These are phyloP conservation scores for Vitis amurensis DNA, from an alignment of 164 flowering plant species.

Conservation along the genomic window DNA sequence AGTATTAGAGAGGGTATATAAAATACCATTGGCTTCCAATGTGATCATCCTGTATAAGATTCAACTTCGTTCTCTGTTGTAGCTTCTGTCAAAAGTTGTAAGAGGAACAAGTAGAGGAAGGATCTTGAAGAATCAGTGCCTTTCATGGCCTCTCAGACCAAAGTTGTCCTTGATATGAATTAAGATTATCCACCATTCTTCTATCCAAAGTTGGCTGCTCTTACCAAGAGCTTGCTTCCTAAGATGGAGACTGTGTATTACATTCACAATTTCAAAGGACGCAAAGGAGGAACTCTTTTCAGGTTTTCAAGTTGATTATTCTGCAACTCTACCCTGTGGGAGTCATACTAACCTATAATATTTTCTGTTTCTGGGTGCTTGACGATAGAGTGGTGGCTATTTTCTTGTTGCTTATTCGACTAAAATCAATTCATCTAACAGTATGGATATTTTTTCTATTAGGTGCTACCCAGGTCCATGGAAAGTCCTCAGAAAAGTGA, in stretches of 20 bases:
- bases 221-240: slow-evolving; percentile 71
- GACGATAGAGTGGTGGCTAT: background rate
- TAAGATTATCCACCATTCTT: slow-evolving; percentile 93
- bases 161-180: slow-evolving; percentile 31
- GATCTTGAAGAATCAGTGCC: background rate
- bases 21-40: too few relatives aligned
- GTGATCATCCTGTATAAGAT: too few relatives aligned
- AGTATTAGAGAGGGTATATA: background rate
- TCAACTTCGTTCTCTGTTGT: too few relatives aligned
- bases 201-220: slow-evolving; percentile 92
- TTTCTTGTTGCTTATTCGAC: background rate
- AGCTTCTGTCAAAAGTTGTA: too few relatives aligned
- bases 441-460: background rate
- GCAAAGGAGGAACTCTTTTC: slow-evolving; percentile 83
- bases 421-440: background rate
- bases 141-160: background rate
- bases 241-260: slow-evolving; percentile 86
- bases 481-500: slow-evolving; percentile 69
- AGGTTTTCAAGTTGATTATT: slow-evolving; percentile 42
- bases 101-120: too few relatives aligned
- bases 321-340: background rate
- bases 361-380: background rate
- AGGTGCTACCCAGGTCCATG: slow-evolving; percentile 95
- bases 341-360: background rate
- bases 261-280: slow-evolving; percentile 95